These are phyloP conservation scores for Microcera coccophila DNA, from an alignment of 2,329 filamentous ascomycete genomes.

Conservation along the genomic window DNA sequence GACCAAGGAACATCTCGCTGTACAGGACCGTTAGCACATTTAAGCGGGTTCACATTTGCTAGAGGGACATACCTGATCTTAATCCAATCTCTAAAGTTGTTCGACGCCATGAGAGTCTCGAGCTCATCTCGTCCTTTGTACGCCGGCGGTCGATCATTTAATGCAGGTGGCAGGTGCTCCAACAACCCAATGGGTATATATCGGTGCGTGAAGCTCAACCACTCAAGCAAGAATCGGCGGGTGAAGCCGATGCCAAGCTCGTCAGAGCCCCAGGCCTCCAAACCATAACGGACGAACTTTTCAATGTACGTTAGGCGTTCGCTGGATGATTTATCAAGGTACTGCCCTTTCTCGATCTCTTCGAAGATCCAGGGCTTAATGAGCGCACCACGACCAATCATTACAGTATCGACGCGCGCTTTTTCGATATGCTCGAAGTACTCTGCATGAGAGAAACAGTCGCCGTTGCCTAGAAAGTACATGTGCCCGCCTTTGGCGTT, in stretches of 20 bases:
- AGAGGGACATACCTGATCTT: constrained; percentile 76
- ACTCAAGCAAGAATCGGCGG: constrained; percentile 88
- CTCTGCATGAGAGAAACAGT: constrained; percentile 89
- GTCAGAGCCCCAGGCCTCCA: constrained; percentile 94
- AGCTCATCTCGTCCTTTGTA: constrained; percentile 83
- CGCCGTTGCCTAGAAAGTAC: constrained; percentile 94
- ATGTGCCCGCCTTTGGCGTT: constrained; percentile 63
- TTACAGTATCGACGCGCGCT: constrained; percentile 83
- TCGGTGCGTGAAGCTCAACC: constrained; percentile 87
- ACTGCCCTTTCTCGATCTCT: constrained; percentile 87
- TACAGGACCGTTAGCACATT: constrained; percentile 16
- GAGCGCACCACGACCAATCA: constrained; percentile 93
- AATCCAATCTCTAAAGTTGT: constrained; percentile 96
- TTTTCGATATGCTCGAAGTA: constrained; percentile 76
- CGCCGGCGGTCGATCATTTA: constrained; percentile 84
- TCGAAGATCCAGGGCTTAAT: constrained; percentile 99
- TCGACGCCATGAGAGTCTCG: constrained; percentile 87
- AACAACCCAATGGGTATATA: constrained; percentile 89
- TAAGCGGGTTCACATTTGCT: background rate
- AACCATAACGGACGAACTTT: constrained; percentile 83
- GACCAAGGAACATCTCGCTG: constrained; percentile 97
- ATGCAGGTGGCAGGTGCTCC: constrained; percentile 79
- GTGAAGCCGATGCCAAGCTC: constrained; percentile 91
- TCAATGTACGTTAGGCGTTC: constrained; percentile 84
- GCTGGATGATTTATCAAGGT: constrained; percentile 87